Conservation (phyloP, 2,329 filamentous ascomycete species). For the Fusarium siculi region DNA sequence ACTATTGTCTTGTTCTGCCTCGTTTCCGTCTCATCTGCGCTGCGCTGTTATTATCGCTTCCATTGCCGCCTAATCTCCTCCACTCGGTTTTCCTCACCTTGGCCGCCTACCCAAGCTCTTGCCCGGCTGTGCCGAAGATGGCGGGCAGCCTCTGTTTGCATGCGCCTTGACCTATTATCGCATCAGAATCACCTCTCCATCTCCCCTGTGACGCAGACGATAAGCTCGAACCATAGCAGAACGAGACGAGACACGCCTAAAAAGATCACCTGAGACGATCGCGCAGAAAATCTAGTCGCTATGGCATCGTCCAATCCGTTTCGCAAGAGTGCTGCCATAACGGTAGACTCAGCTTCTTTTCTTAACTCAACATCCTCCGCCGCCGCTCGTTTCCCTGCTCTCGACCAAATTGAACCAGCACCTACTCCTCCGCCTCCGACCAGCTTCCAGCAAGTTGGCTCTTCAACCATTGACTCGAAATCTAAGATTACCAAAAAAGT, state of each 20-base stretch:
- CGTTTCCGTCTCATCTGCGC: slow-evolving; percentile 3
- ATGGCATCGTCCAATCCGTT: slow-evolving; percentile 62
- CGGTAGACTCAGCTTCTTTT: slow-evolving; percentile 33
- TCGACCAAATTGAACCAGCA: slow-evolving; percentile 46
- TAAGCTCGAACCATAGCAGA: slow-evolving; percentile 22
- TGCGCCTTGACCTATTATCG: slow-evolving; percentile 41
- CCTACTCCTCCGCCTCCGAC: slow-evolving; percentile 42
- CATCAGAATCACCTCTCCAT: slow-evolving; percentile 23
- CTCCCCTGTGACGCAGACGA: slow-evolving; percentile 14
- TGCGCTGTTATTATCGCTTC: slow-evolving; percentile 25
- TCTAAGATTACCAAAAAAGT: slow-evolving; percentile 73
- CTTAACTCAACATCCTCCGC: slow-evolving; percentile 15
- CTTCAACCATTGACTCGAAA: slow-evolving; percentile 51
- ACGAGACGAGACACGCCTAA: slow-evolving; percentile 15
- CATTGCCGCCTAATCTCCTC: slow-evolving; percentile 28
- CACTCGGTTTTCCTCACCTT: slow-evolving; percentile 6
- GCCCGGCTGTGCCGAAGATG: slow-evolving; percentile 46
- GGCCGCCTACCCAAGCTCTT: slow-evolving; percentile 24
- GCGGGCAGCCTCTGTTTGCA: slow-evolving; percentile 41
- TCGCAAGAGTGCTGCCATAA: slow-evolving; percentile 54
- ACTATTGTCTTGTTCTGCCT: not conserved
- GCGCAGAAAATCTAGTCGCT: slow-evolving; percentile 11
- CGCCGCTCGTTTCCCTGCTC: slow-evolving; percentile 39
- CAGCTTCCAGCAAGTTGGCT: slow-evolving; percentile 40
- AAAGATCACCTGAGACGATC: slow-evolving; percentile 10